Base-by-base conservation (phyloP, 257 asterid species). In the Solanum pimpinellifolium region DNA sequence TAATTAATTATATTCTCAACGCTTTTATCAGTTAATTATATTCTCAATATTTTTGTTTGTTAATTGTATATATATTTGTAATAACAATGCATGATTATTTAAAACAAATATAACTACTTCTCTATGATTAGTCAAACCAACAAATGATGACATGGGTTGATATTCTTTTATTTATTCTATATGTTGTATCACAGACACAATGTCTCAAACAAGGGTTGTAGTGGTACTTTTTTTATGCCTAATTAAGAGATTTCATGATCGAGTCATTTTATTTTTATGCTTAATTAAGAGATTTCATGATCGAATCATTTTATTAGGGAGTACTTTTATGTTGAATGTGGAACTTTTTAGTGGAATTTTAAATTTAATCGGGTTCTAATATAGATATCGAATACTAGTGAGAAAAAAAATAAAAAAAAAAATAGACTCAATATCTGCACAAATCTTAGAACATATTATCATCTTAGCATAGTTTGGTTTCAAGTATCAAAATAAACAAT, bases 301-400 rank as follows among this genome's bases (percentile, higher is more conserved):
- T 56, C 3, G 65, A 56, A 3, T 52, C n/a, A 52, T 0, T 52
- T 52, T 52, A 4, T 52, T 52, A 52, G 62, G 62, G 11, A 52
- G 11, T 4, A 56, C 2, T 56, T 56, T 52, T 52, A 52, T 0
- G 2, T 23, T 8, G 2, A 56, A 20, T 56, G 25, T 8, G 11
- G 0, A 4, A 56, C 0, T 56, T 56, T 20, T 0, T 20, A 2
- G 4, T 20, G 11, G 0, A 56, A 56, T 18, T 18, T 56, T 4
- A 56, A 56, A 56, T 20, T 56, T 20, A 56, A 56, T 56, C 0
- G 4, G 2, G 2, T 5, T 56, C 2, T 2, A 56, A 56, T 56
- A 56, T 56, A 7, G 0, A 56, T 56, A 56, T 4, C 0, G 1
- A 56, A 56, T 20, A 56, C 1, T 7, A 1, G 25, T 56, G 25